phyloP scores from a whole-genome alignment of 2,329 filamentous ascomycete species.

The Penicillium sp. region DNA sequence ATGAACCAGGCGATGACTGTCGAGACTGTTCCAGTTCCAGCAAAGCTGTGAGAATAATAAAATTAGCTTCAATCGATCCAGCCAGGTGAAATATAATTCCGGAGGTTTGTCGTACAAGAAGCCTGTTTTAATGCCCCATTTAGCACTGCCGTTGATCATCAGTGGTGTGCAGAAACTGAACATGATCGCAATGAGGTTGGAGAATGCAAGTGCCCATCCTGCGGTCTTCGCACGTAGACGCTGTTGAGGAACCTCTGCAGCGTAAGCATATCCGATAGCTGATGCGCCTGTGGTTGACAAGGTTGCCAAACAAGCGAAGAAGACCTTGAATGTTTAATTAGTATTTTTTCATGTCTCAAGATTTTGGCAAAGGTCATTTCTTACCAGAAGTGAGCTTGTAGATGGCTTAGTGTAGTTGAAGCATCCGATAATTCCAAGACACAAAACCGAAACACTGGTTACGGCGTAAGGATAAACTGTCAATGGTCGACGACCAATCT shows the following conservation, averaged over 20 bases:
- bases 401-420: slow-evolving; percentile 43
- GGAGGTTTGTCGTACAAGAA: slow-evolving; percentile 45
- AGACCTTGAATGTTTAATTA: slow-evolving; percentile 36
- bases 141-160: slow-evolving; percentile 50
- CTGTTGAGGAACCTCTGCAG: slow-evolving; percentile 48
- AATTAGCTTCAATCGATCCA: background rate
- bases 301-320: slow-evolving; percentile 49
- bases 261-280: slow-evolving; percentile 50
- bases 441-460: slow-evolving; percentile 42
- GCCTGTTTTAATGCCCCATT: slow-evolving; percentile 53
- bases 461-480: slow-evolving; percentile 48
- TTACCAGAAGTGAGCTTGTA: slow-evolving; percentile 44
- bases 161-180: slow-evolving; percentile 52
- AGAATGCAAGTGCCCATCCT: slow-evolving; percentile 45
- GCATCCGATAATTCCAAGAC: slow-evolving; percentile 47
- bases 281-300: slow-evolving; percentile 50
- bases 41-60: slow-evolving; percentile 36
- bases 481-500: slow-evolving; percentile 43
- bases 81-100: background rate
- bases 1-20: slow-evolving; percentile 49
- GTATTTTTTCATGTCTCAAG: background rate
- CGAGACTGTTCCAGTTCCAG: slow-evolving; percentile 36
- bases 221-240: slow-evolving; percentile 47
- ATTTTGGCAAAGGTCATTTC: background rate
- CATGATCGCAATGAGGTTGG: slow-evolving; percentile 49